Conservation (phyloP, 257 asterid species). For the Vinca minor region DNA sequence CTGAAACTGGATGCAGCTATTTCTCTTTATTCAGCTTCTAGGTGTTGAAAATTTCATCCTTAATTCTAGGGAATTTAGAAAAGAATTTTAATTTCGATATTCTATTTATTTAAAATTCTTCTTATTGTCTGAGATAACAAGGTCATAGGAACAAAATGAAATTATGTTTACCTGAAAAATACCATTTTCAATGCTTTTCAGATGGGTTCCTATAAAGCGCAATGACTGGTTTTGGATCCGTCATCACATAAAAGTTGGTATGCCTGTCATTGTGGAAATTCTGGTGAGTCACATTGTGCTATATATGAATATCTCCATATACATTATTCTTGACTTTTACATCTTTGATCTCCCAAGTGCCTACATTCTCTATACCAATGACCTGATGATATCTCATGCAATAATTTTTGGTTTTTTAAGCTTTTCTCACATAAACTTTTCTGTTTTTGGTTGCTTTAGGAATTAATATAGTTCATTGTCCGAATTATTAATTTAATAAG, state of each 20-base stretch:
- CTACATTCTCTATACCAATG: not conserved
- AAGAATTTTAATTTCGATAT: not conserved
- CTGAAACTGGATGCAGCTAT: not conserved
- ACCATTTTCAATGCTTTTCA: slow-evolving; percentile 29
- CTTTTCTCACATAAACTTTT: no score
- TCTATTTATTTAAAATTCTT: not conserved
- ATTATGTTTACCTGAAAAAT: not conserved
- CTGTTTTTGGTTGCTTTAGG: no score
- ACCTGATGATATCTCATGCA: not conserved
- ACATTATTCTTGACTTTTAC: slow-evolving; percentile 6
- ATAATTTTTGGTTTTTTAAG: no score
- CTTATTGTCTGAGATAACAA: not conserved
- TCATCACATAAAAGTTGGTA: slow-evolving; percentile 95
- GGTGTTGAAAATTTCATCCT: not conserved
- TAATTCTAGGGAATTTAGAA: not conserved
- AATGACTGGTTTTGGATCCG: slow-evolving; percentile 99
- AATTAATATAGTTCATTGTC: not conserved
- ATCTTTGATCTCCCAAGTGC: not conserved
- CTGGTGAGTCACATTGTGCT: slow-evolving; percentile 46
- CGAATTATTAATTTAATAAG: not conserved
- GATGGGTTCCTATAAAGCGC: slow-evolving; percentile 94
- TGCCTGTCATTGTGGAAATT: slow-evolving; percentile 76
- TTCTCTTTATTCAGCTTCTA: not conserved
- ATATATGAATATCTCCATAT: slow-evolving; percentile 3
- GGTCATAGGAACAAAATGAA: not conserved